Evolutionary conservation across 2,329 filamentous ascomycete species (phyloP), one percentile per base, ranked within the genome.

Genomic region (Phialophora verrucosa): DNA sequence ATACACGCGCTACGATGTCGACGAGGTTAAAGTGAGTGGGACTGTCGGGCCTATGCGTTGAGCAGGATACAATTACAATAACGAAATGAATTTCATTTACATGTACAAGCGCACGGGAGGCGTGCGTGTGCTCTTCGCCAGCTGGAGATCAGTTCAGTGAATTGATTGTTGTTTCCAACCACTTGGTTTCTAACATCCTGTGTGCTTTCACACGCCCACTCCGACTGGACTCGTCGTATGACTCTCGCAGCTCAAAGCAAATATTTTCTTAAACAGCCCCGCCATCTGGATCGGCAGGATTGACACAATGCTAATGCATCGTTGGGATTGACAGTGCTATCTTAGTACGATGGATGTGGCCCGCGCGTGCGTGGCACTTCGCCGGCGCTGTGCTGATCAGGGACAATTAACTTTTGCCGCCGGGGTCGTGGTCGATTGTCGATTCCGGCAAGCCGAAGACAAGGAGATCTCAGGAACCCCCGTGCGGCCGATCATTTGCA

Each of bases 21-120:
- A 72, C 71, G 72, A 74, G 72, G 72, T 74, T 74, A 71, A 74
- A 74, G 72, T 65, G 70, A 70, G 66, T 70, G 70, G 69, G 70
- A 68, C 66, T 69, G 68, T 68, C 63, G 35, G 64, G 61, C 49
- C 63, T 62, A 58, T 67, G 72, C 71, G 71, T 73, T 65, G 72
- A 74, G 71, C 71, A 69, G 70, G 69, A 69, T 66, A 59, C 53
- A 62, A 64, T 62, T 53, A 53, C 47, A 44, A 66, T 69, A 65
- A 66, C 63, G 67, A 66, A 66, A 44, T 67, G 62, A 62, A 57
- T 64, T 67, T 65, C 49, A 42, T 44, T 63, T n/a, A 44, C 17
- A 44, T 44, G 38, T 44, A 44, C 38, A n/a, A 44, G 38, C 38
- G 38, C 38, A 44, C 38, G 8, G 38, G 38, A 2, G 14, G 38